These are phyloP conservation scores for Colletotrichum lentis DNA, from an alignment of 2,329 filamentous ascomycete species.

Conservation along the genomic window DNA sequence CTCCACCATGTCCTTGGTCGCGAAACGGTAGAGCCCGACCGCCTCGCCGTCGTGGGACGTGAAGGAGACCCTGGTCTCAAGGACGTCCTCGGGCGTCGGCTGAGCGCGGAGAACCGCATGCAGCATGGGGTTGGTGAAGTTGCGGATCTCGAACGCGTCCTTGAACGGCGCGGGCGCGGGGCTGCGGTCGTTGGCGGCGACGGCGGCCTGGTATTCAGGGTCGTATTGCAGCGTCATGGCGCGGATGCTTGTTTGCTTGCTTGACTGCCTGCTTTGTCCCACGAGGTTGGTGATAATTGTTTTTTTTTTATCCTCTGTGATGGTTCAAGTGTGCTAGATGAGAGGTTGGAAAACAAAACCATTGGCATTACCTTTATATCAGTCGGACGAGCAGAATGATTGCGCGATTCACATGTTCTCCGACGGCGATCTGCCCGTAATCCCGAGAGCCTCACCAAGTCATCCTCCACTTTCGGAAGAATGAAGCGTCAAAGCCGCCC, in stretches of 20 bases:
- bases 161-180: conserved; percentile 11
- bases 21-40: conserved; percentile 22
- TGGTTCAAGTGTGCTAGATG: too few relatives aligned
- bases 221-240: conserved; percentile 25
- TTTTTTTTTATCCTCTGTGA: background rate
- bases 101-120: conserved; percentile 10
- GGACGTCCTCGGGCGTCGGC: conserved; percentile 21
- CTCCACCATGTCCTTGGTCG: conserved; percentile 17
- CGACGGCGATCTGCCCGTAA: conserved; percentile 23
- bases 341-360: background rate
- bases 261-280: too few relatives aligned
- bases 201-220: conserved; percentile 22
- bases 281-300: background rate
- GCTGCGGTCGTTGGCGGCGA: conserved; percentile 9
- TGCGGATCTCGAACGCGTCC: conserved; percentile 20
- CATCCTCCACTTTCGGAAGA: background rate
- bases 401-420: background rate
- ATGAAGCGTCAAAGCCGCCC: background rate
- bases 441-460: conserved; percentile 11
- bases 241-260: background rate
- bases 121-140: conserved; percentile 12
- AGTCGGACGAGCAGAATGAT: background rate
- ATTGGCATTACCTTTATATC: conserved; percentile 10
- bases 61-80: conserved; percentile 20
- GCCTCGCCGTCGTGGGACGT: conserved; percentile 22